A percentile compares a stretch with the other conserved stretches of the same genome.
These are phyloP conservation scores for Moniliophthora roreri DNA, from an alignment of 1,284 basidiomycete species.

Conservation along the genomic window DNA sequence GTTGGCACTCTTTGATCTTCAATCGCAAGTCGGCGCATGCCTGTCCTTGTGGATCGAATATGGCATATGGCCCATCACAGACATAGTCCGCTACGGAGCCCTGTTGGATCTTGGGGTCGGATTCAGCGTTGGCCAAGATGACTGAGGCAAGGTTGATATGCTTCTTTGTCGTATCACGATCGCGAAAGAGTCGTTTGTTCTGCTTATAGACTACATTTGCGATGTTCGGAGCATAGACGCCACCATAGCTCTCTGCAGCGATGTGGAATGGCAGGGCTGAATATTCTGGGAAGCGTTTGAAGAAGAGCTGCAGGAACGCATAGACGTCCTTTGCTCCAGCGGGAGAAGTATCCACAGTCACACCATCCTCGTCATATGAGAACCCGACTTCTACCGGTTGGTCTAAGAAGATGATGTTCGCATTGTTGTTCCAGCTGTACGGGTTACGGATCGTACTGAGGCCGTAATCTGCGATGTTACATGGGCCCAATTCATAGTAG, in stretches of 20 bases:
- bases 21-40: conserved; percentile 62
- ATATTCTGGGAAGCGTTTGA: conserved; percentile 71
- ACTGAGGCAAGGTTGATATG: conserved; percentile 78
- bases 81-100: conserved; percentile 79
- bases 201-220: conserved; percentile 56
- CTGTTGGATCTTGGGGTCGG: conserved; percentile 77
- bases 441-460: conserved; percentile 71
- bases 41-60: conserved; percentile 68
- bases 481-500: conserved; percentile 88
- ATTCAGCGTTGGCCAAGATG: conserved; percentile 81
- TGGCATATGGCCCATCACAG: conserved; percentile 74
- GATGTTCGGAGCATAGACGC: conserved; percentile 80
- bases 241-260: conserved; percentile 78
- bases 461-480: conserved; percentile 69
- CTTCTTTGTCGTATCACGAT: conserved; percentile 25
- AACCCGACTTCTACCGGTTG: conserved; percentile 89
- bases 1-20: conserved; percentile 71
- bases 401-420: conserved; percentile 74
- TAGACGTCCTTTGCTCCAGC: conserved; percentile 84
- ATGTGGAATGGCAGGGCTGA: conserved; percentile 67
- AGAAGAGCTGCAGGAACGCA: conserved; percentile 88
- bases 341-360: conserved; percentile 70
- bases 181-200: too few species aligned
- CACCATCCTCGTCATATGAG: conserved; percentile 79
- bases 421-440: conserved; percentile 72